Evolutionary conservation across 192 early-diverging fungal genomes (phyloP), one percentile per base, ranked within the genome.

Genomic region (Coemansia nantahalensis): DNA sequence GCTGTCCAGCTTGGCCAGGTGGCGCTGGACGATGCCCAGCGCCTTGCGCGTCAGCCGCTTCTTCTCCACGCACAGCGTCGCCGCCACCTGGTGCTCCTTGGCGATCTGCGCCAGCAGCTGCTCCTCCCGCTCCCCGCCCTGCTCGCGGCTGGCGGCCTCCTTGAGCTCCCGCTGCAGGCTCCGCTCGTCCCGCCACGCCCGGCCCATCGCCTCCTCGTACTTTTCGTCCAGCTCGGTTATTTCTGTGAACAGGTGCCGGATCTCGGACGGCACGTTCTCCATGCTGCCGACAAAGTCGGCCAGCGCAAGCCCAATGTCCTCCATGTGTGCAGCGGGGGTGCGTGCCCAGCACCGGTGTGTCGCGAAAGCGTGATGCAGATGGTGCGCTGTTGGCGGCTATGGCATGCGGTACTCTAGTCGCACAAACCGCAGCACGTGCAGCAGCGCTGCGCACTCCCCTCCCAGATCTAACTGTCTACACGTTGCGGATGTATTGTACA

Each of bases 241-340:
- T 42, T 77, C 73, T 6, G 54, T 59, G 43, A 77, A 65, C 28
- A 77, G 39, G 39, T 70, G 62, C 16, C 73, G 57, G 30, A 77
- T 49, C 47, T 77, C 73, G 0, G 73, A 70, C 1, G 73, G 73
- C 35, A 77, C 62, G 37, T 68, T 77, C 12, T 70, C 73, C 54
- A 77, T 45, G 48, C 65, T 77, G 46, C 66, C 54, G 59, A 77
- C 73, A 77, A 77, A 65, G 43, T 77, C 73, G 0, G 67, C 73
- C 12, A 77, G 38, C 28, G 55, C 73, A 3, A 77, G 51, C 9
- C 73, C 73, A 39, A 77, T 70, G 11, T 77, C 73, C 33, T 77
- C 73, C 73, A 77, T 70, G n/a, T n/a, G n/a, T n/a, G n/a, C n/a
- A n/a, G n/a, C n/a, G n/a, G n/a, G n/a, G n/a, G n/a, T n/a, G n/a